Percentiles rank a stretch among this genome's conserved stretches.
Evolutionary conservation across 1,284 basidiomycete species (phyloP).

Genomic region (Sanghuangporus weigelae): DNA sequence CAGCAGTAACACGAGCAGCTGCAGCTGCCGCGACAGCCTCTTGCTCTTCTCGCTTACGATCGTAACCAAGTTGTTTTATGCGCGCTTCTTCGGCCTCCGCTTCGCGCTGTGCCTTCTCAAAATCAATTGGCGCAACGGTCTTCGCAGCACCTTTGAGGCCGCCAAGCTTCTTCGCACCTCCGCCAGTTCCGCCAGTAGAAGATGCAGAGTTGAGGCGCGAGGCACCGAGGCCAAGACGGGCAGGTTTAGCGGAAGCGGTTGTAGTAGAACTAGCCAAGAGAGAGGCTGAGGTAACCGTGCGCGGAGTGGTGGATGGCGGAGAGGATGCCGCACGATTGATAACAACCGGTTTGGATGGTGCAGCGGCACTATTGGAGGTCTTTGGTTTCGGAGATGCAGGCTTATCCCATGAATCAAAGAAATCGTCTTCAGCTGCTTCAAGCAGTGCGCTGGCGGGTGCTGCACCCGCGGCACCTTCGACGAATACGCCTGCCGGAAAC

Average conservation of each 20-base stretch:
- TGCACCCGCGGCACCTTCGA: slow-evolving; percentile 68
- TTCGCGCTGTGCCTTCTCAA: slow-evolving; percentile 86
- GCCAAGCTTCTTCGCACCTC: slow-evolving; percentile 58
- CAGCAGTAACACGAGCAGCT: slow-evolving; percentile 42
- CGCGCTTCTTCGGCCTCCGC: slow-evolving; percentile 87
- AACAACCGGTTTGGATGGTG: slow-evolving; percentile 51
- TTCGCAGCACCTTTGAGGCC: slow-evolving; percentile 82
- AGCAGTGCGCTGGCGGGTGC: slow-evolving; percentile 31
- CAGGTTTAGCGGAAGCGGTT: slow-evolving; percentile 31
- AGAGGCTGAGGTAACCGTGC: slow-evolving; percentile 61
- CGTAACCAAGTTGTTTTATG: slow-evolving; percentile 85
- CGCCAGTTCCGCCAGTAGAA: slow-evolving; percentile 30
- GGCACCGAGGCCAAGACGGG: slow-evolving; percentile 42
- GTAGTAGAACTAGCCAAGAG: slow-evolving; percentile 39
- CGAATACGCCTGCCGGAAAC: slow-evolving; percentile 61
- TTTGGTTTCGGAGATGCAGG: slow-evolving; percentile 49
- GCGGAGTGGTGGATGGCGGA: slow-evolving; percentile 35
- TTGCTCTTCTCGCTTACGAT: slow-evolving; percentile 72
- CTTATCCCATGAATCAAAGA: slow-evolving; percentile 96
- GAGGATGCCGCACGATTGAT: slow-evolving; percentile 45
- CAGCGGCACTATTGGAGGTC: slow-evolving; percentile 41
- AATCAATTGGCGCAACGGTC: slow-evolving; percentile 73
- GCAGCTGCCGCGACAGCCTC: slow-evolving; percentile 41
- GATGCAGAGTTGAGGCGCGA: slow-evolving; percentile 46
- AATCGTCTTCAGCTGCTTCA: slow-evolving; percentile 75